These are phyloP conservation scores for Senna siamea DNA, from an alignment of 306 rosid genomes.

Conservation along the genomic window DNA sequence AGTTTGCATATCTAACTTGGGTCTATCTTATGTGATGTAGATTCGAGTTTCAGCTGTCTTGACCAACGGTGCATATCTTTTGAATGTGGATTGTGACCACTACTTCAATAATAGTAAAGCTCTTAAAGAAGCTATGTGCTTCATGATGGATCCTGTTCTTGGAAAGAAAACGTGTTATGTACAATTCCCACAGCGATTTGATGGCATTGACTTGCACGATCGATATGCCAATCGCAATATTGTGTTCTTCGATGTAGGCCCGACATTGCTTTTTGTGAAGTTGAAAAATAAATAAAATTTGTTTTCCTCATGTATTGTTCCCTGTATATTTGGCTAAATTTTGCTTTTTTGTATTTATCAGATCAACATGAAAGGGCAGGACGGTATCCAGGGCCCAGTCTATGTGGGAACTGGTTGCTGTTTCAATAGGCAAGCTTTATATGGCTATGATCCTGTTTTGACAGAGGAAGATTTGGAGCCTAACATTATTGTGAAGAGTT, in stretches of 20 bases:
- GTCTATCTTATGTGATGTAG: constrained; percentile 52
- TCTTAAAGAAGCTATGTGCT: constrained; percentile 98
- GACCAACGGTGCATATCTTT: constrained; percentile 95
- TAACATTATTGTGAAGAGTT: constrained; percentile 87
- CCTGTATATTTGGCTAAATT: constrained; percentile 26
- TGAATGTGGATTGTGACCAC: constrained; percentile 99
- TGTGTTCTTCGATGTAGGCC: constrained; percentile 93
- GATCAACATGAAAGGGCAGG: constrained; percentile 97
- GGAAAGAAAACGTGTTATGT: constrained; percentile 98
- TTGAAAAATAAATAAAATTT: neutral
- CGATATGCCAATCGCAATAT: constrained; percentile 99
- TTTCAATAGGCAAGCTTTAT: constrained; percentile 97
- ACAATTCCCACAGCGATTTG: constrained; percentile 98
- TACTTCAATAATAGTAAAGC: constrained; percentile 98
- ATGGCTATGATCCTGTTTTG: constrained; percentile 94
- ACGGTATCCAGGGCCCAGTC: constrained; percentile 99
- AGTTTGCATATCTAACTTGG: constrained; percentile 39
- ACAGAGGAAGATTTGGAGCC: constrained; percentile 94
- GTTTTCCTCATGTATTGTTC: constrained; percentile 24
- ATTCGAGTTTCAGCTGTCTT: constrained; percentile 98
- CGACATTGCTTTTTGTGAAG: constrained; percentile 18
- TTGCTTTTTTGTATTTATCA: constrained; percentile 31
- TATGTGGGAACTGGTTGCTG: constrained; percentile 99
- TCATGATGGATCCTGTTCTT: constrained; percentile 95
- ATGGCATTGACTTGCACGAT: constrained; percentile 96